phyloP scores from a whole-genome alignment of 2,329 filamentous ascomycete genomes.

The Cercospora zeae-maydis region DNA sequence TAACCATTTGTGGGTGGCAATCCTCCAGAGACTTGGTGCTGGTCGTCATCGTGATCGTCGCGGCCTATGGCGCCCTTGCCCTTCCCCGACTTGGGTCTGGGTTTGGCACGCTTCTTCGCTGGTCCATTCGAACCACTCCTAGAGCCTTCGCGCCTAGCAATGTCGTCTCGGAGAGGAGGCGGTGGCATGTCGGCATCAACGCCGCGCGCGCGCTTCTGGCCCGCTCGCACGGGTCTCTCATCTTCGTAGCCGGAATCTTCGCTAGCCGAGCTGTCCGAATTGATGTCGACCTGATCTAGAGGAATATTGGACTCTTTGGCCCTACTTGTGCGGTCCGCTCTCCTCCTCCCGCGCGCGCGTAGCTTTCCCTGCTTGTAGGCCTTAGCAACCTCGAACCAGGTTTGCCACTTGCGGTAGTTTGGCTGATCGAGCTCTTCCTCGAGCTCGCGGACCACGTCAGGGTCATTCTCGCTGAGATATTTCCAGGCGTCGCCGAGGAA shows the following conservation, averaged over 20 bases:
- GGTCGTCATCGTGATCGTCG: background rate
- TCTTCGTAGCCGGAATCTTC: background rate
- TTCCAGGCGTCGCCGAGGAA: slow-evolving; percentile 16
- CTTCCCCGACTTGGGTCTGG: background rate
- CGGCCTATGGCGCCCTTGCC: background rate
- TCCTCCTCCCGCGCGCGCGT: background rate
- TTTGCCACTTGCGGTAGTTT: slow-evolving; percentile 9
- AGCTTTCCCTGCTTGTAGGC: slow-evolving; percentile 12
- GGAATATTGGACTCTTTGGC: background rate
- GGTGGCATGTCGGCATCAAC: background rate
- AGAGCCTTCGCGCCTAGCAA: background rate
- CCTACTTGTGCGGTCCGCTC: background rate
- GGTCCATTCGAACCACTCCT: background rate
- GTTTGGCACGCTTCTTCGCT: background rate
- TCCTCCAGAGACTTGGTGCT: background rate
- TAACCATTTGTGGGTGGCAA: background rate
- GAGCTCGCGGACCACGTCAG: background rate
- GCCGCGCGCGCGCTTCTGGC: too few species aligned
- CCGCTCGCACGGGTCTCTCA: too few species aligned
- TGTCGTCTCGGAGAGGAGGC: background rate
- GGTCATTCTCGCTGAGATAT: slow-evolving; percentile 14
- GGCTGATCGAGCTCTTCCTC: background rate
- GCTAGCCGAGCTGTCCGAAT: background rate
- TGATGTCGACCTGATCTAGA: background rate
- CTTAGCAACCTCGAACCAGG: slow-evolving; percentile 2